Evolutionary conservation across 2,329 filamentous ascomycete genomes (phyloP), one percentile per base, ranked within the genome.

Genomic region (Talaromyces pinophilus): DNA sequence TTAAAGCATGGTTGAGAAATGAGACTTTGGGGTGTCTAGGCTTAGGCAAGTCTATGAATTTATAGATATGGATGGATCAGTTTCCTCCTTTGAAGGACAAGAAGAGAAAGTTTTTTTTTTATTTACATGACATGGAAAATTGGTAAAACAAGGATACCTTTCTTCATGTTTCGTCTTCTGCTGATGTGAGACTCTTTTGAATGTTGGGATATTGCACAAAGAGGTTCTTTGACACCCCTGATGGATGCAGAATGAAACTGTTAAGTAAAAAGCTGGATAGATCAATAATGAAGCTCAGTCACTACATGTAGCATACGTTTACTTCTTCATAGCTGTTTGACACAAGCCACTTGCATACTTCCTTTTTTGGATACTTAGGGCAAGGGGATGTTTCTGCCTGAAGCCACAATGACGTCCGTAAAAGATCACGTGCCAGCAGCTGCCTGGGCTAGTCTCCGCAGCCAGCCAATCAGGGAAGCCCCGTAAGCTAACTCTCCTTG

Each of bases 121-220:
- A 28, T 57, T 57, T 1, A 10, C 1, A 57, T 57, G 6, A 11
- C 6, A 7, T 57, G 13, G 4, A 22, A 4, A 4, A 57, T 22
- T 22, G 30, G 17, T 38, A 38, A 19, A 30, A 35, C 30, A 38
- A 35, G 13, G 6, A n/a, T 25, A 13, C 35, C 11, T 42, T 52
- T 17, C 57, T 30, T 5, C n/a, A n/a, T 44, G 57, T 59, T 59
- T 19, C 22, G 25, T 59, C 35, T 42, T 42, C 19, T 59, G 35
- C 13, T 42, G 57, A 42, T 28, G 35, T 44, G 57, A 59, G 35
- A 30, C 7, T 59, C 11, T 59, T 59, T 42, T 44, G 57, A 44
- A 44, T 59, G 57, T 22, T n/a, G 35, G 28, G 1, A 44, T 59
- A 44, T 59, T 28, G 57, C 22, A 59, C 57, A 44, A 59, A 59